A percentile compares a stretch with the other conserved stretches of the same genome.
These are phyloP conservation scores for Fusarium pseudocircinatum DNA, from an alignment of 2,329 filamentous ascomycete species.

Conservation along the genomic window DNA sequence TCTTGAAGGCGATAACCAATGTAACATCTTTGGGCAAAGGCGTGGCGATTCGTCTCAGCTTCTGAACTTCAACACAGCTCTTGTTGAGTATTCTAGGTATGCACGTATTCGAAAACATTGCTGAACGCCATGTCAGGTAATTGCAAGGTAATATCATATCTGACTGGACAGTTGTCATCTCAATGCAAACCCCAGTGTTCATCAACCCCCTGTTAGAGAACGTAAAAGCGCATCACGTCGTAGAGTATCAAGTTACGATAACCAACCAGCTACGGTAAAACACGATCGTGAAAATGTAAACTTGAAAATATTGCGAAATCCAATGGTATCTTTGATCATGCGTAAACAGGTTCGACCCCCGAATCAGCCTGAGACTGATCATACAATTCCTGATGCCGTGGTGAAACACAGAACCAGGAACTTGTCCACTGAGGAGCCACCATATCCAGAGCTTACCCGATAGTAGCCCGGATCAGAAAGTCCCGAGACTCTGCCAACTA, in stretches of 20 bases:
- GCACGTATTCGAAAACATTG: conserved; percentile 1
- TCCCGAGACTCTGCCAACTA: conserved; percentile 3
- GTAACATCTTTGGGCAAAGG: neutral
- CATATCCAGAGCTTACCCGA: conserved; percentile 20
- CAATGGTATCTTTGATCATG: conserved; percentile 16
- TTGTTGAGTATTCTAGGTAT: neutral
- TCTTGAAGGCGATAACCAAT: conserved; percentile 13
- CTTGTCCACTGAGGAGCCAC: conserved; percentile 22
- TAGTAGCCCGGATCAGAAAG: conserved; percentile 22
- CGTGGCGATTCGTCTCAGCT: conserved; percentile 22
- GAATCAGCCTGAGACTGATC: conserved; percentile 21
- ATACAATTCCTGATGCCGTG: conserved; percentile 27
- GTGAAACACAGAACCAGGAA: conserved; percentile 28
- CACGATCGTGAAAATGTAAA: neutral
- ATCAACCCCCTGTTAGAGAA: neutral
- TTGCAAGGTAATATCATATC: neutral
- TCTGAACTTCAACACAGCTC: neutral
- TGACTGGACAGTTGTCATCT: conserved; percentile 3
- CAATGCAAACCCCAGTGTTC: conserved; percentile 14
- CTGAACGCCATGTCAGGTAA: neutral
- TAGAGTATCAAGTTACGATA: neutral
- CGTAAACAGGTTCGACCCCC: conserved; percentile 1
- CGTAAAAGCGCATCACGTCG: conserved; percentile 1
- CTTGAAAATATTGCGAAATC: conserved; percentile 3
- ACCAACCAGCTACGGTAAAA: neutral